These are phyloP conservation scores for Carex pumila DNA, from an alignment of 176 grass and related monocot species.

Conservation along the genomic window DNA sequence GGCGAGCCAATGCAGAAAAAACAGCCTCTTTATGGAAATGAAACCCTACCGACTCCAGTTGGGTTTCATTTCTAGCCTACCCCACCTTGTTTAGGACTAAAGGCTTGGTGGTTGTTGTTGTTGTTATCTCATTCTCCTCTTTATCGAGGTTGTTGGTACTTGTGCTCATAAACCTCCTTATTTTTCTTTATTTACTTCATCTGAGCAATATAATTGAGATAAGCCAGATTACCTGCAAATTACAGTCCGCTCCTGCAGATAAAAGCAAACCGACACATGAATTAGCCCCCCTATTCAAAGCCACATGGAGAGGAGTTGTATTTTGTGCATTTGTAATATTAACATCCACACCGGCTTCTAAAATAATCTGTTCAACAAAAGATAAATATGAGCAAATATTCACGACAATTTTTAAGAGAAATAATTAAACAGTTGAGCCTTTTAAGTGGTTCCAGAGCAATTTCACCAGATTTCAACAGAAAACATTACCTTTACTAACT, in stretches of 20 bases:
- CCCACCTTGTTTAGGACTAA: too few relatives aligned
- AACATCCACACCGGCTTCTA: slow-evolving; percentile 91
- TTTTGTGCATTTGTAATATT: slow-evolving; percentile 97
- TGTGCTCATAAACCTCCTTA: not conserved
- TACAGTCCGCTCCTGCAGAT: slow-evolving; percentile 92
- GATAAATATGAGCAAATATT: slow-evolving; percentile 8
- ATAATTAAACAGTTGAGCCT: not conserved
- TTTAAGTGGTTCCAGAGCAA: not conserved
- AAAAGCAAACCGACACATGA: slow-evolving; percentile 94
- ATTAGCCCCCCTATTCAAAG: slow-evolving; percentile 91
- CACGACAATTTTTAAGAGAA: not conserved
- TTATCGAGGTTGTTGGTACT: not conserved
- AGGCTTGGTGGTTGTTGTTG: too few relatives aligned
- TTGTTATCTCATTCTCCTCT: not conserved
- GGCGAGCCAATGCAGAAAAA: too few relatives aligned
- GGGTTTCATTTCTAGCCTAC: too few relatives aligned
- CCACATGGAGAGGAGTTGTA: slow-evolving; percentile 94
- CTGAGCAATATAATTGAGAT: not conserved
- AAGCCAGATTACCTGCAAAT: slow-evolving; percentile 59
- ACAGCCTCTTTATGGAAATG: too few relatives aligned
- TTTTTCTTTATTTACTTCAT: not conserved
- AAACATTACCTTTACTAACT: slow-evolving; percentile 72
- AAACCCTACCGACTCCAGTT: too few relatives aligned
- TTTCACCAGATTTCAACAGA: slow-evolving; percentile 13
- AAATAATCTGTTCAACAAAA: slow-evolving; percentile 67